Percentiles rank a stretch among this genome's conserved stretches.
These are phyloP conservation scores for Arthrobotrys megalospora DNA, from an alignment of 2,329 filamentous ascomycete species.

Conservation along the genomic window DNA sequence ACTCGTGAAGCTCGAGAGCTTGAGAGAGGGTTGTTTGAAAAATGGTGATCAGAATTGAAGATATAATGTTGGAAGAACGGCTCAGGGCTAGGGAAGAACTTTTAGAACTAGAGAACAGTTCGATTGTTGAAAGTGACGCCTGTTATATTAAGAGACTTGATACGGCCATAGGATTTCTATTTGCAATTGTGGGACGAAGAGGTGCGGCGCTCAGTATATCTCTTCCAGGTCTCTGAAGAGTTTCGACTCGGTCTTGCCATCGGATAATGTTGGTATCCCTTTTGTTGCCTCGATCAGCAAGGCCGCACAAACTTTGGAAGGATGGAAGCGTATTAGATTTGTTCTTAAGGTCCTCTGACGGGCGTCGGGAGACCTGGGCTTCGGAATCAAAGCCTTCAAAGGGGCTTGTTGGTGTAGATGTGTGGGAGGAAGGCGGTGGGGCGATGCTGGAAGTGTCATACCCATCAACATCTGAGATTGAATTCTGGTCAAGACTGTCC, in stretches of 20 bases:
- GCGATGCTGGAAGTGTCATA: constrained; percentile 50
- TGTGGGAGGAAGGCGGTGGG: constrained; percentile 52
- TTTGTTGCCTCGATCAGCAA: constrained; percentile 42
- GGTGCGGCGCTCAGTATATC: neutral
- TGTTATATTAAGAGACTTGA: constrained; percentile 31
- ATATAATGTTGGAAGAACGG: neutral
- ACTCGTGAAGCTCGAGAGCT: constrained; percentile 10
- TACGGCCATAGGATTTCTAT: constrained; percentile 50
- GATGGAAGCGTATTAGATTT: constrained; percentile 39
- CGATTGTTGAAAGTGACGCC: neutral
- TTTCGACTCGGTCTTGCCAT: constrained; percentile 30
- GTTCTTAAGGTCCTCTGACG: constrained; percentile 22
- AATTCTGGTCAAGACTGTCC: constrained; percentile 38
- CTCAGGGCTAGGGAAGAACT: neutral
- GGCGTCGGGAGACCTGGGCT: constrained; percentile 15
- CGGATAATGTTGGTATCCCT: constrained; percentile 12
- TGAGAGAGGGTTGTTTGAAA: constrained; percentile 1
- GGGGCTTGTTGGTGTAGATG: constrained; percentile 53
- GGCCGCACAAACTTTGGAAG: constrained; percentile 28
- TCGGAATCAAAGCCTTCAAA: constrained; percentile 34
- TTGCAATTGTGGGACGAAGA: constrained; percentile 4
- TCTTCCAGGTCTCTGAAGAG: constrained; percentile 8
- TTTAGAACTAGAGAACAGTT: neutral
- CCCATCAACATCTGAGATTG: constrained; percentile 49
- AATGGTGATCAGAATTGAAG: neutral